Percentiles rank a stretch among this genome's conserved stretches.
phyloP scores from a whole-genome alignment of 1,284 basidiomycete genomes.

The Melampsora abietis-canadensis region DNA sequence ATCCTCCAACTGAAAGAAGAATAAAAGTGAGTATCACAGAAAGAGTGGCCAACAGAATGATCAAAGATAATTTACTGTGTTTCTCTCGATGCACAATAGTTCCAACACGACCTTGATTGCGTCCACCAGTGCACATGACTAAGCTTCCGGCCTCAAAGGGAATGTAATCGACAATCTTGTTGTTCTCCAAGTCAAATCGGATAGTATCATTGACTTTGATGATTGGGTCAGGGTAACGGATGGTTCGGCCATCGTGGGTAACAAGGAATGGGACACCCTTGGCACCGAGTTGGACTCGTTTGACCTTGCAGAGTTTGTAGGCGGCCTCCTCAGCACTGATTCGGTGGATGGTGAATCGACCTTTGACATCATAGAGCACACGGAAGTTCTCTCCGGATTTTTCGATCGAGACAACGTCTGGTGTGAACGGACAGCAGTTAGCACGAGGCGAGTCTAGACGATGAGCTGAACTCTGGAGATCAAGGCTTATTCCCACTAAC shows the following conservation, averaged over 20 bases:
- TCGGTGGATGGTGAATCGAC: conserved; percentile 98
- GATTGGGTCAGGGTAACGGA: conserved; percentile 95
- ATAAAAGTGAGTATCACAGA: neutral
- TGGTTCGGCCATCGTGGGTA: conserved; percentile 98
- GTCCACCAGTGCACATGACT: conserved; percentile 96
- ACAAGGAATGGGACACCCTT: conserved; percentile 95
- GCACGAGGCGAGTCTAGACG: neutral
- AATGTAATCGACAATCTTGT: conserved; percentile 90
- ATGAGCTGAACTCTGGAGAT: neutral
- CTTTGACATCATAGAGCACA: conserved; percentile 98
- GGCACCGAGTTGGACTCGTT: conserved; percentile 82
- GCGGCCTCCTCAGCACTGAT: conserved; percentile 96
- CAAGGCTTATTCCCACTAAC: conserved; percentile 57
- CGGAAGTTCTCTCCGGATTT: conserved; percentile 99
- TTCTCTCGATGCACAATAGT: conserved; percentile 93
- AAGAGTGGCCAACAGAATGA: neutral
- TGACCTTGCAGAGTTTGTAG: conserved; percentile 98
- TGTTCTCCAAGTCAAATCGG: conserved; percentile 91
- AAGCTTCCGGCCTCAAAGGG: conserved; percentile 97
- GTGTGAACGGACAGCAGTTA: neutral
- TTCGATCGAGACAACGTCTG: conserved; percentile 94
- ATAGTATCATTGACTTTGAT: conserved; percentile 98
- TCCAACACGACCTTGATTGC: conserved; percentile 98
- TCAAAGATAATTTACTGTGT: conserved; percentile 58
- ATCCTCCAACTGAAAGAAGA: conserved; percentile 26